Base-by-base conservation (phyloP, 2,329 filamentous ascomycete species). In the Nigrospora osmanthi region DNA sequence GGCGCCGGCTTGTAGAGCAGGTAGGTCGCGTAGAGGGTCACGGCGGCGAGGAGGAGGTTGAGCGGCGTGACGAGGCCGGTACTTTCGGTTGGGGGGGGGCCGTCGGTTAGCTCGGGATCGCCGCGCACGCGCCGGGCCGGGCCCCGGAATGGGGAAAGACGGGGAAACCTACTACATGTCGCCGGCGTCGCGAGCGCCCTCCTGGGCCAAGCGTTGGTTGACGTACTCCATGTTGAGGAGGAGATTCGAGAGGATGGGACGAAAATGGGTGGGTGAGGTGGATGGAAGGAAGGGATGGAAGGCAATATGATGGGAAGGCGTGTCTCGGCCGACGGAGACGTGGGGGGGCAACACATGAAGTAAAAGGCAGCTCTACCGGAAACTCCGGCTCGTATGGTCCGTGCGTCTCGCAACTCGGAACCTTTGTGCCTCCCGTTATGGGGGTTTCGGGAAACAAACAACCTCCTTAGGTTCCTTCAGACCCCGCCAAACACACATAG, bases 1-100 rank as follows among this genome's bases (percentile, higher is more conserved):
- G 71, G 57, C 12, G 70, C 57, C 2, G 78, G 73, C 42, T 72
- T 71, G 54, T 80, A 62, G 52, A 78, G 64, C 31, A 67, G 59
- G 68, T 83, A 84, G 56, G 75, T 58, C 14, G 78, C 75, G 69
- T 83, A 80, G 53, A 75, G 54, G 51, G 81, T 65, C 51, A 78
- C 61, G 54, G 67, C 65, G 56, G 77, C 56, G 54, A 85, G 75
- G 60, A 84, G 63, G 49, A 77, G 49, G 69, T 85, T 85, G 57
- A 85, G 71, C 5, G 81, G 81, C 0, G 80, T 83, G 51, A 76
- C 52, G 59, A 83, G 52, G 47, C 65, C 62, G 55, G 66, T 60
- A 50, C 65, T 73, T 53, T 38, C 9, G 23, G 23, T 28, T 28
- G 23, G 5, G 23, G 12, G 11, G 33, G 23, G 38, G 48, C 44